These are phyloP conservation scores for Tetrahymena borealis DNA, from an alignment of 73 alveolate genomes.

Conservation along the genomic window DNA sequence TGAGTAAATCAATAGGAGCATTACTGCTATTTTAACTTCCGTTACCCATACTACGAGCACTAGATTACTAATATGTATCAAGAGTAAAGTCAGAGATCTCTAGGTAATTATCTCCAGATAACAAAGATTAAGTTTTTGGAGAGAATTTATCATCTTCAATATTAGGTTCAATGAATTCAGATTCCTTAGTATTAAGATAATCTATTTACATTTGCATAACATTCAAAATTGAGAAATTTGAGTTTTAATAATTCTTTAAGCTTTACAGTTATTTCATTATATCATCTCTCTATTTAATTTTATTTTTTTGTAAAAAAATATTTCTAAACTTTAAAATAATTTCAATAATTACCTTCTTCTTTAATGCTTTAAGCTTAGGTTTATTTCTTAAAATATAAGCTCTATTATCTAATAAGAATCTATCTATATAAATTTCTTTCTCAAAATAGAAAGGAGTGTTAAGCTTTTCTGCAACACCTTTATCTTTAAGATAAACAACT, in stretches of 20 bases:
- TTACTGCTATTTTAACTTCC: not conserved
- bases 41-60: not conserved
- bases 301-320: too few relatives aligned
- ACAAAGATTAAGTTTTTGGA: not conserved
- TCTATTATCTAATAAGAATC: not conserved
- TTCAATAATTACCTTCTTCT: not conserved
- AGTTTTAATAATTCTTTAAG: not conserved
- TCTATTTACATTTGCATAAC: not conserved
- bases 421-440: not conserved
- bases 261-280: not conserved
- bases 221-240: not conserved
- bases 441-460: not conserved
- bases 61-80: not conserved
- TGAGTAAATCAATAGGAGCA: not conserved
- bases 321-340: not conserved
- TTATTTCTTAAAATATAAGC: not conserved
- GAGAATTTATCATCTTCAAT: not conserved
- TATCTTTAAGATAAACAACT: not conserved
- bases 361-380: not conserved
- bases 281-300: not conserved
- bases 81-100: not conserved
- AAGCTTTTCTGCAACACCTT: not conserved
- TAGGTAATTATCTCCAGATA: not conserved
- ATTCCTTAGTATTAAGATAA: not conserved
- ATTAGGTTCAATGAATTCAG: not conserved